phyloP scores from a whole-genome alignment of 495 filamentous ascomycete species.

The Melanomma pulvis-pyrius region DNA sequence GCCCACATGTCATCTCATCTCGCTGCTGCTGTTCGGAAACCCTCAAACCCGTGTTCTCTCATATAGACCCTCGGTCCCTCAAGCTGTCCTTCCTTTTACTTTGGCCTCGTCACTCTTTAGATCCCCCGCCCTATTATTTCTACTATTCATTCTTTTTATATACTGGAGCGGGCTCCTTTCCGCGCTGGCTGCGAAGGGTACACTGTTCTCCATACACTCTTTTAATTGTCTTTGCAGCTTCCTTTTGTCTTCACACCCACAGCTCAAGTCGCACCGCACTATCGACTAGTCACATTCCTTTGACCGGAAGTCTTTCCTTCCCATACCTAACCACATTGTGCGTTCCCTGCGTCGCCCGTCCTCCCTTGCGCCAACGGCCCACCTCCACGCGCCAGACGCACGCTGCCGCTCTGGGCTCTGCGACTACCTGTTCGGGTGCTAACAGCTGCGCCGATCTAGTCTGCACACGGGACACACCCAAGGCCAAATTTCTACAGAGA shows the following conservation, averaged over 20 bases:
- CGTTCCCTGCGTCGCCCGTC: constrained; percentile 9
- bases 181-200: constrained; percentile 39
- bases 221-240: constrained; percentile 27
- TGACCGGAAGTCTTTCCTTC: constrained; percentile 17
- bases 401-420: constrained; percentile 16
- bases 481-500: constrained; percentile 14
- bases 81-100: constrained; percentile 37
- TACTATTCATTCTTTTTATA: constrained; percentile 33
- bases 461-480: constrained; percentile 6
- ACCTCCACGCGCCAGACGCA: constrained; percentile 24
- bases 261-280: constrained; percentile 28
- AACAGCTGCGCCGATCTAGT: constrained; percentile 31
- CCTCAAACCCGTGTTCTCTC: constrained; percentile 30
- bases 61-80: constrained; percentile 36
- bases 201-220: constrained; percentile 38
- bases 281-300: constrained; percentile 41
- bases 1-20: constrained; percentile 35
- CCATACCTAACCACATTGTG: constrained; percentile 24
- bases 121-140: constrained; percentile 30
- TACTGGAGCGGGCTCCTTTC: constrained; percentile 38
- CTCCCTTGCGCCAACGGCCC: constrained; percentile 27
- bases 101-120: constrained; percentile 43
- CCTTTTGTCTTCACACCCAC: constrained; percentile 30
- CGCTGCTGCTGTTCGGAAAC: constrained; percentile 31
- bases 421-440: constrained; percentile 24